Conservation (phyloP, 148 eudicot genomes). For the Persicaria tinctoria region DNA sequence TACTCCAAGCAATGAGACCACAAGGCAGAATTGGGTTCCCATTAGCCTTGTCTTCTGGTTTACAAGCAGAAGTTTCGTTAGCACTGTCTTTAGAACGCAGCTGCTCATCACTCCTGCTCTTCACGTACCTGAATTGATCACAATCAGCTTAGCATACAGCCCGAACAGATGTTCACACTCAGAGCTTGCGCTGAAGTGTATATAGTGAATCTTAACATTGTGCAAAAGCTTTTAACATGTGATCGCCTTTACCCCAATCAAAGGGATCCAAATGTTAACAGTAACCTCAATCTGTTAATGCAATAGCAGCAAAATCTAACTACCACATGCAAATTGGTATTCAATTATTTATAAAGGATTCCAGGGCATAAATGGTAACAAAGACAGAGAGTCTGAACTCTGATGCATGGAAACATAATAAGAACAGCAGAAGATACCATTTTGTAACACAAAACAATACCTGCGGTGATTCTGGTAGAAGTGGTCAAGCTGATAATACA, state of each 20-base stretch:
- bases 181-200: neutral
- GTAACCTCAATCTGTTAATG: neutral
- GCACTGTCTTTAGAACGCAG: conserved; percentile 30
- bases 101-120: conserved; percentile 75
- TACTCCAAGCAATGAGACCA: conserved; percentile 98
- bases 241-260: neutral
- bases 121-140: conserved; percentile 52
- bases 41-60: conserved; percentile 41
- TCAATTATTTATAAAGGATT: too few species aligned
- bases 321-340: too few species aligned
- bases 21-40: conserved; percentile 67
- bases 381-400: neutral
- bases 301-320: too few species aligned
- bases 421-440: neutral
- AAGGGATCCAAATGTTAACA: neutral
- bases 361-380: too few species aligned
- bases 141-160: neutral
- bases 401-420: neutral
- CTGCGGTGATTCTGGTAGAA: conserved; percentile 99
- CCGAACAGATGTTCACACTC: neutral
- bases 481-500: conserved; percentile 95
- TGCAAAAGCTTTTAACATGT: neutral
- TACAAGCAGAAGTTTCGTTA: conserved; percentile 27
- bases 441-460: conserved; percentile 23
- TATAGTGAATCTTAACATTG: neutral